Percentiles rank a stretch among this genome's conserved stretches.
Conservation (phyloP, 108 stramenopile species). For the Pseudonitzschia multistriata region DNA sequence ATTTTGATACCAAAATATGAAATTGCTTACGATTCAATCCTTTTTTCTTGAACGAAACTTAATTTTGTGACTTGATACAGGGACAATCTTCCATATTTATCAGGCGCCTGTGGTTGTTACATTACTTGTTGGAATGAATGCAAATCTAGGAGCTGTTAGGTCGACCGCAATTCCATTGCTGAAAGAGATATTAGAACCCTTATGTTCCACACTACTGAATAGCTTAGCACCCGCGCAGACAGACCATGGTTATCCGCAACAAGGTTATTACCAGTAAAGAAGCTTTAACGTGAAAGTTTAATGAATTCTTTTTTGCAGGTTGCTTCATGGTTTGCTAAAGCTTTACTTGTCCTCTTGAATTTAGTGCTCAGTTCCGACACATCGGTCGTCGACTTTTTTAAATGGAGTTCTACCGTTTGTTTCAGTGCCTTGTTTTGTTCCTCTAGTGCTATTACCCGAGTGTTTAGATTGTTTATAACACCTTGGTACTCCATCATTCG, state of each 20-base stretch:
- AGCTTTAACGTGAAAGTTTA: slow-evolving; percentile 18
- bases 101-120: slow-evolving; percentile 59
- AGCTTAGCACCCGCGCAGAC: slow-evolving; percentile 36
- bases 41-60: background rate
- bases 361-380: slow-evolving; percentile 30
- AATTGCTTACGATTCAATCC: background rate
- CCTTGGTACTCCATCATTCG: slow-evolving; percentile 51
- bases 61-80: slow-evolving; percentile 9
- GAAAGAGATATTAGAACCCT: slow-evolving; percentile 44
- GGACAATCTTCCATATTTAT: slow-evolving; percentile 52
- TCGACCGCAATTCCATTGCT: slow-evolving; percentile 56
- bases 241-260: slow-evolving; percentile 30
- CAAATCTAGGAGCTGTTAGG: slow-evolving; percentile 53
- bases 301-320: slow-evolving; percentile 48
- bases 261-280: slow-evolving; percentile 31
- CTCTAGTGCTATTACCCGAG: slow-evolving; percentile 31
- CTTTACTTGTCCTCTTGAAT: slow-evolving; percentile 38
- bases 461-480: slow-evolving; percentile 39
- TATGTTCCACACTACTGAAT: slow-evolving; percentile 46
- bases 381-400: slow-evolving; percentile 33
- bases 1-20: background rate
- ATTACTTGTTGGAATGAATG: slow-evolving; percentile 34
- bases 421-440: slow-evolving; percentile 39
- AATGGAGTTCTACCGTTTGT: slow-evolving; percentile 14
- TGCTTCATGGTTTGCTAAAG: slow-evolving; percentile 36